Percentiles rank a stretch among this genome's conserved stretches.
phyloP scores from a whole-genome alignment of 75 land plant genomes.

The Selaginella tamariscina region DNA sequence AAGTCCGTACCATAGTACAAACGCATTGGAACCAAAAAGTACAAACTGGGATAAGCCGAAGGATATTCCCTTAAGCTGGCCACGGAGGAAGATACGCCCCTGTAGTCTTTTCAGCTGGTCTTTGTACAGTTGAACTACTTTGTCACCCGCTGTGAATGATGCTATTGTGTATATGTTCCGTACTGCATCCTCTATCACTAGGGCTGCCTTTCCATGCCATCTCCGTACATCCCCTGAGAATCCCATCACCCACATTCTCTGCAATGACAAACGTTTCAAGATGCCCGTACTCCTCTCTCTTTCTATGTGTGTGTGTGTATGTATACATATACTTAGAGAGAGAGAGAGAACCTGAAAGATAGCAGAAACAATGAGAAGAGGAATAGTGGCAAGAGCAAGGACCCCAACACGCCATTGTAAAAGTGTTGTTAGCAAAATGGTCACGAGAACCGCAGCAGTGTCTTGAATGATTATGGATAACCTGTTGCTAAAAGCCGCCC shows the following conservation, averaged over 20 bases:
- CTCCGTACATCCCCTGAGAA: constrained; percentile 91
- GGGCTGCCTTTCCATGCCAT: constrained; percentile 81
- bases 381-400: constrained; percentile 82
- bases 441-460: constrained; percentile 76
- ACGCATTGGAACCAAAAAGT: constrained; percentile 91
- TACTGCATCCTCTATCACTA: constrained; percentile 93
- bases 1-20: constrained; percentile 86
- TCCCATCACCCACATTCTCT: constrained; percentile 98
- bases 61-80: constrained; percentile 66
- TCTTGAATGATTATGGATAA: constrained; percentile 95
- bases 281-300: no score
- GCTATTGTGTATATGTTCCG: constrained; percentile 94
- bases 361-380: constrained; percentile 75
- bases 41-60: constrained; percentile 96
- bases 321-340: not conserved
- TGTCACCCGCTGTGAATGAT: constrained; percentile 82
- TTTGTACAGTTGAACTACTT: constrained; percentile 79
- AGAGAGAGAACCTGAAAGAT: constrained; percentile 54
- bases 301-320: no score
- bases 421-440: constrained; percentile 64
- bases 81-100: constrained; percentile 61
- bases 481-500: constrained; percentile 97
- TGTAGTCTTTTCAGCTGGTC: constrained; percentile 53
- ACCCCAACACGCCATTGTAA: constrained; percentile 89
- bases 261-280: constrained; percentile 21